Percentiles rank a stretch among this genome's conserved stretches.
These are phyloP conservation scores for Cunninghamia lanceolata DNA, from an alignment of 75 land plant genomes.

Conservation along the genomic window DNA sequence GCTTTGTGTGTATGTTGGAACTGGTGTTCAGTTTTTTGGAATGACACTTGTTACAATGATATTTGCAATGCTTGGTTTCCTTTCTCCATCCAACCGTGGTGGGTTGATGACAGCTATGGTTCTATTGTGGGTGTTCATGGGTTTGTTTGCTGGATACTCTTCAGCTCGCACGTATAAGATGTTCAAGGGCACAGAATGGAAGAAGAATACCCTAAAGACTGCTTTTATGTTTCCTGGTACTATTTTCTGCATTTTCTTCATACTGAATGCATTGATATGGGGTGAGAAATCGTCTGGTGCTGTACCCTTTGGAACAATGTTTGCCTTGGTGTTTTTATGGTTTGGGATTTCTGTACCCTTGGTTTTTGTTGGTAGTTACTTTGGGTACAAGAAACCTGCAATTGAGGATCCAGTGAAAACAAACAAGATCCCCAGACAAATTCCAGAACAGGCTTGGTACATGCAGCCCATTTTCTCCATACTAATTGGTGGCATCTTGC, in stretches of 20 bases:
- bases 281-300: conserved; percentile 60
- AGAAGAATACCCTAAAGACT: conserved; percentile 42
- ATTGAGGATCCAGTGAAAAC: conserved; percentile 60
- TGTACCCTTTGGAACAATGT: conserved; percentile 51
- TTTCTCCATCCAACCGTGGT: conserved; percentile 53
- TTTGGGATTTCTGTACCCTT: conserved; percentile 66
- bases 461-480: conserved; percentile 53
- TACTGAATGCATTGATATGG: conserved; percentile 57
- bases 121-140: conserved; percentile 54
- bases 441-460: conserved; percentile 68
- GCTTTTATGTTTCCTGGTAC: conserved; percentile 50
- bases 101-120: conserved; percentile 61
- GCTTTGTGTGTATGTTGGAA: conserved; percentile 52
- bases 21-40: conserved; percentile 58
- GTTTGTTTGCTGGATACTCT: conserved; percentile 48
- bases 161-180: conserved; percentile 44
- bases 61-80: conserved; percentile 49
- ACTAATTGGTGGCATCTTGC: conserved; percentile 51
- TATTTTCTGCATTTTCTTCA: conserved; percentile 35
- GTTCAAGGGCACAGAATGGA: conserved; percentile 59
- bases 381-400: conserved; percentile 54
- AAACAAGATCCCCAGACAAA: conserved; percentile 52
- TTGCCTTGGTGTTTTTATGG: conserved; percentile 51
- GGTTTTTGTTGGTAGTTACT: conserved; percentile 51
- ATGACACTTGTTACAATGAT: conserved; percentile 60